Evolutionary conservation across 2,329 filamentous ascomycete genomes (phyloP).

Genomic region (Eutypella sp.): DNA sequence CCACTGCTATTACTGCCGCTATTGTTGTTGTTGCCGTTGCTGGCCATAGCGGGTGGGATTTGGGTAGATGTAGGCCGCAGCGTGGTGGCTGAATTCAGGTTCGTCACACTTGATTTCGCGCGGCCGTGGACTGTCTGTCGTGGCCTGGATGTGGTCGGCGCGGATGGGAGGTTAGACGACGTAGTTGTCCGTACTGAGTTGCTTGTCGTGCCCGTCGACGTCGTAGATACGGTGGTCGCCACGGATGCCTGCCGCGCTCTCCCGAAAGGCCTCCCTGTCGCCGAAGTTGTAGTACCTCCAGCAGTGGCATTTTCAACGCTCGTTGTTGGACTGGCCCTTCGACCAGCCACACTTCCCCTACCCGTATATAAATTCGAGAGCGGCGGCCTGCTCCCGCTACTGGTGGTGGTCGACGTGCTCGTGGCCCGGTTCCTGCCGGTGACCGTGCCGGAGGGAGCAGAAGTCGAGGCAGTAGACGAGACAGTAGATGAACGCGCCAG

Average conservation of each 20-base stretch:
- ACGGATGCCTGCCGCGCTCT: no score
- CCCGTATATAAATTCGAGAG: conserved; percentile 12
- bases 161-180: conserved; percentile 9
- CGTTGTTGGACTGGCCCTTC: conserved; percentile 1
- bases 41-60: conserved; percentile 21
- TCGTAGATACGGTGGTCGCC: conserved; percentile 10
- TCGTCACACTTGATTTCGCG: conserved; percentile 37
- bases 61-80: conserved; percentile 29
- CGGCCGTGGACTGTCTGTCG: conserved; percentile 27
- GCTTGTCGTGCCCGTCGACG: not conserved
- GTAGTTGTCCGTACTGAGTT: not conserved
- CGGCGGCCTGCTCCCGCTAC: conserved; percentile 12
- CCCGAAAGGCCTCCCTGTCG: conserved; percentile 18
- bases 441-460: conserved; percentile 10
- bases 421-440: conserved; percentile 13
- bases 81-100: conserved; percentile 32
- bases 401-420: conserved; percentile 8
- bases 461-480: conserved; percentile 11
- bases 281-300: conserved; percentile 7
- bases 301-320: conserved; percentile 6
- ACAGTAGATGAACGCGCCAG: conserved; percentile 28
- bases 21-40: conserved; percentile 15
- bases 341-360: conserved; percentile 4
- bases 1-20: no score
- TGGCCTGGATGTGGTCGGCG: conserved; percentile 12